phyloP scores from a whole-genome alignment of 768 basidiomycete genomes.

The Russula griseocarnosa region DNA sequence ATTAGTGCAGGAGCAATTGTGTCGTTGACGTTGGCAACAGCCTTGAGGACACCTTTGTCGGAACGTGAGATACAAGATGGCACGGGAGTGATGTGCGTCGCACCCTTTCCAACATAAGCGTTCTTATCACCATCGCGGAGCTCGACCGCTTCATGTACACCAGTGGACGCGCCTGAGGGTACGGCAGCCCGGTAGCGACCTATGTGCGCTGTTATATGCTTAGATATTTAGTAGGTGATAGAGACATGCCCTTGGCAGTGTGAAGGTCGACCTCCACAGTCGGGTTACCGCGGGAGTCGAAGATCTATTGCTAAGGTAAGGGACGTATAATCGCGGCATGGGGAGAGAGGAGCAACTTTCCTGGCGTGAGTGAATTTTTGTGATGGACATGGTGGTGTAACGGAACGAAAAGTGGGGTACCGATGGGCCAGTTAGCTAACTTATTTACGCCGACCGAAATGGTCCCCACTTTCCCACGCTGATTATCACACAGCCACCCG shows the following conservation, averaged over 20 bases:
- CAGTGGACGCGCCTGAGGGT: conserved; percentile 97
- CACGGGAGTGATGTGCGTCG: conserved; percentile 27
- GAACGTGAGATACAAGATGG: not conserved
- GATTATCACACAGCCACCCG: conserved; percentile 14
- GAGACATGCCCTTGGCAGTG: conserved; percentile 73
- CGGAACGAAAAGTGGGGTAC: conserved; percentile 20
- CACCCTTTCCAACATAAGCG: conserved; percentile 94
- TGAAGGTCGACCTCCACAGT: conserved; percentile 91
- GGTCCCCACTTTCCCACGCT: conserved; percentile 37
- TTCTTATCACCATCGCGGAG: conserved; percentile 94
- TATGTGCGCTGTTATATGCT: conserved; percentile 36
- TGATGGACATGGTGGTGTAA: conserved; percentile 74
- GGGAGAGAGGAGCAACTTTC: conserved; percentile 39
- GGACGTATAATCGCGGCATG: conserved; percentile 3
- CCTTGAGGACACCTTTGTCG: conserved; percentile 79
- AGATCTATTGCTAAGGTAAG: conserved; percentile 60
- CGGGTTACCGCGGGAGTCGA: conserved; percentile 98
- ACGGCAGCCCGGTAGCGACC: conserved; percentile 93
- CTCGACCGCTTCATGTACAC: conserved; percentile 97
- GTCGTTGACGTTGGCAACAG: conserved; percentile 91
- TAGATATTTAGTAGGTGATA: conserved; percentile 1
- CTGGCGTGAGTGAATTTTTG: conserved; percentile 90
- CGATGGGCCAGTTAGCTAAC: conserved; percentile 13
- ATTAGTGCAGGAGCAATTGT: conserved; percentile 86
- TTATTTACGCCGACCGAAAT: conserved; percentile 20